Evolutionary conservation across 2,329 filamentous ascomycete genomes (phyloP).

Genomic region (Ascochyta koolunga): DNA sequence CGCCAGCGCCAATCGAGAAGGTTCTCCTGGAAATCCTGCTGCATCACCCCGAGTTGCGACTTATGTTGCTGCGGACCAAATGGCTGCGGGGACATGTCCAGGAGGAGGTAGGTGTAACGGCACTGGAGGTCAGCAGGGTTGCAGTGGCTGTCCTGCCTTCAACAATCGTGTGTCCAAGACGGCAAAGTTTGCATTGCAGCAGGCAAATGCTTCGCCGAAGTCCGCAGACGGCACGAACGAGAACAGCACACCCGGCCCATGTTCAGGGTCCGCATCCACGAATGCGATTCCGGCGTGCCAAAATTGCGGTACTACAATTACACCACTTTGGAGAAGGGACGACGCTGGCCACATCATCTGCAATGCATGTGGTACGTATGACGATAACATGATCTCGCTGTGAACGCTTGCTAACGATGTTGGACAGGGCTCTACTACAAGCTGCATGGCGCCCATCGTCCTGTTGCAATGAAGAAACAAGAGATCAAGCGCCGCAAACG

Average conservation of each 20-base stretch:
- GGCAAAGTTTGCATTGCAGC: conserved; percentile 69
- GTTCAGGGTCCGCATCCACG: conserved; percentile 33
- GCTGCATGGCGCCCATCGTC: conserved; percentile 89
- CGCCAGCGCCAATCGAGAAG: conserved; percentile 47
- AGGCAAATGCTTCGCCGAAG: conserved; percentile 37
- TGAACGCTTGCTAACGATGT: conserved; percentile 17
- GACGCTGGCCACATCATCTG: conserved; percentile 96
- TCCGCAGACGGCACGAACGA: conserved; percentile 21
- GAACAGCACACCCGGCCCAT: conserved; percentile 22
- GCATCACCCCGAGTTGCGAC: conserved; percentile 61
- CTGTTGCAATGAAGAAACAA: conserved; percentile 98
- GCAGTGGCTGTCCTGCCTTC: conserved; percentile 93
- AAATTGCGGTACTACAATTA: conserved; percentile 96
- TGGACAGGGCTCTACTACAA: conserved; percentile 87
- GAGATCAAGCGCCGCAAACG: conserved; percentile 96
- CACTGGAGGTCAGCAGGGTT: conserved; percentile 92
- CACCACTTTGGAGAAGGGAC: conserved; percentile 92
- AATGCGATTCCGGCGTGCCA: conserved; percentile 86
- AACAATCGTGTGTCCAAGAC: conserved; percentile 95
- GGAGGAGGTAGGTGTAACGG: conserved; percentile 95
- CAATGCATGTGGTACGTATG: conserved; percentile 87
- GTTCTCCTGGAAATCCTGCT: conserved; percentile 48
- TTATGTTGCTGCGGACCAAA: conserved; percentile 78
- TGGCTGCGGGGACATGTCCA: conserved; percentile 84
- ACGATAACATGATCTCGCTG: background rate